phyloP scores from a whole-genome alignment of 2,329 filamentous ascomycete species.

The Xylaria polymorpha region DNA sequence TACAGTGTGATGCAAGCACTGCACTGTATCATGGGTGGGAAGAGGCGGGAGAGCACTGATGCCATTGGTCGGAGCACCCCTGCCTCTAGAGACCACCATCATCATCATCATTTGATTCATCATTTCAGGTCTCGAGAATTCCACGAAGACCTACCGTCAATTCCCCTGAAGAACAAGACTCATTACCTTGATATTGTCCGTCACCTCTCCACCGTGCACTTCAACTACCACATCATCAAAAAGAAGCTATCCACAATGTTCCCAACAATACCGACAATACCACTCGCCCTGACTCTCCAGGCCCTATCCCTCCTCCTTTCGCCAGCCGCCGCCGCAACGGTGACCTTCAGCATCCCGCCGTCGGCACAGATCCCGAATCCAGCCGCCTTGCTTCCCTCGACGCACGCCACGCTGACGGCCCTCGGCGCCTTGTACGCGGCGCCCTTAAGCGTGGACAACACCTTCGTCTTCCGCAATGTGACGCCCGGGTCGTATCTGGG shows the following conservation, averaged over 20 bases:
- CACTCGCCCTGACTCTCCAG: slow-evolving; percentile 51
- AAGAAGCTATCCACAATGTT: slow-evolving; percentile 20
- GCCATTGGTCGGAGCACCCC: slow-evolving; percentile 29
- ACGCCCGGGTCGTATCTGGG: slow-evolving; percentile 80
- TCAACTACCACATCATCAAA: neutral
- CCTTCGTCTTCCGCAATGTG: slow-evolving; percentile 81
- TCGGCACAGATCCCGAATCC: slow-evolving; percentile 59
- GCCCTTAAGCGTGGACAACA: slow-evolving; percentile 74
- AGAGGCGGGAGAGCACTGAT: slow-evolving; percentile 12
- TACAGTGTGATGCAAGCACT: neutral
- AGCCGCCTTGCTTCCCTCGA: slow-evolving; percentile 66
- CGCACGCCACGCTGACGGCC: slow-evolving; percentile 70
- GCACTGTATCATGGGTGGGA: neutral
- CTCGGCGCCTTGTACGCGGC: slow-evolving; percentile 59
- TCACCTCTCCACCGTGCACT: neutral
- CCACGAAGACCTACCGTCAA: neutral
- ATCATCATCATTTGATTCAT: no score
- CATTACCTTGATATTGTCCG: neutral
- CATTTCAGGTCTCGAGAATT: neutral
- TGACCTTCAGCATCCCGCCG: slow-evolving; percentile 60
- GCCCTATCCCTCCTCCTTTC: slow-evolving; percentile 50
- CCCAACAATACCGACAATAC: slow-evolving; percentile 17
- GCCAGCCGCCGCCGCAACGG: slow-evolving; percentile 51
- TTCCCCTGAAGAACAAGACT: neutral
- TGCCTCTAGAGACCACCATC: neutral